Evolutionary conservation across 257 asterid genomes (phyloP).

Genomic region (Capsicum chinense): DNA sequence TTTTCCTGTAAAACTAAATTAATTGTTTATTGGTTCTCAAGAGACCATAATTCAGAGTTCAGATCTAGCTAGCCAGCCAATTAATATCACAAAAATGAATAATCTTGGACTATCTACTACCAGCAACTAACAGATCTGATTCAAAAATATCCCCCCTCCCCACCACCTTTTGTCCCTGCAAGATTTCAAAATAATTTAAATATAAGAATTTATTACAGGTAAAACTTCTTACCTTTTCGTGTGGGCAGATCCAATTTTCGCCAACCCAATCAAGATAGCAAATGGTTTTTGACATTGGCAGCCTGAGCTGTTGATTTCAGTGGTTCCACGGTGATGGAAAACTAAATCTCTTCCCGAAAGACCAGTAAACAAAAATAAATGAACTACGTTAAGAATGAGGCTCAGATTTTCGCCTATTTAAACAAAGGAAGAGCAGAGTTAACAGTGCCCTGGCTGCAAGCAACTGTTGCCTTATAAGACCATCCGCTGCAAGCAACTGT

Average conservation of each 20-base stretch:
- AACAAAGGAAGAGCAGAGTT: slow-evolving; percentile 14
- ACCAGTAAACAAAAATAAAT: background rate
- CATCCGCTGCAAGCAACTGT: background rate
- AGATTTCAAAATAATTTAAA: too few species aligned
- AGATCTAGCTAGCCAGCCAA: background rate
- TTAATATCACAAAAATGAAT: background rate
- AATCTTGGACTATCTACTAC: background rate
- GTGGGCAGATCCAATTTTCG: background rate
- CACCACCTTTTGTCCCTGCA: background rate
- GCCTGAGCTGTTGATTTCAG: background rate
- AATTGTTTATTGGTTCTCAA: background rate
- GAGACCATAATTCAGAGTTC: background rate
- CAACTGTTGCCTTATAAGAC: background rate
- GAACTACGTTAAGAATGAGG: background rate
- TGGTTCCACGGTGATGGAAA: background rate
- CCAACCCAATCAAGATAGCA: background rate
- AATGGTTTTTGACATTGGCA: background rate
- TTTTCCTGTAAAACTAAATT: slow-evolving; percentile 54
- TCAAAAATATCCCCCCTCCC: background rate
- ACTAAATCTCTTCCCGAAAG: background rate
- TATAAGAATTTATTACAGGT: background rate
- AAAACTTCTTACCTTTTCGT: background rate
- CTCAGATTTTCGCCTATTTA: slow-evolving; percentile 23
- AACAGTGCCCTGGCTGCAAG: slow-evolving; percentile 11
- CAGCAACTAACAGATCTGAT: background rate